Conservation (phyloP, 1,284 basidiomycete genomes). For the Athelia psychrophila region DNA sequence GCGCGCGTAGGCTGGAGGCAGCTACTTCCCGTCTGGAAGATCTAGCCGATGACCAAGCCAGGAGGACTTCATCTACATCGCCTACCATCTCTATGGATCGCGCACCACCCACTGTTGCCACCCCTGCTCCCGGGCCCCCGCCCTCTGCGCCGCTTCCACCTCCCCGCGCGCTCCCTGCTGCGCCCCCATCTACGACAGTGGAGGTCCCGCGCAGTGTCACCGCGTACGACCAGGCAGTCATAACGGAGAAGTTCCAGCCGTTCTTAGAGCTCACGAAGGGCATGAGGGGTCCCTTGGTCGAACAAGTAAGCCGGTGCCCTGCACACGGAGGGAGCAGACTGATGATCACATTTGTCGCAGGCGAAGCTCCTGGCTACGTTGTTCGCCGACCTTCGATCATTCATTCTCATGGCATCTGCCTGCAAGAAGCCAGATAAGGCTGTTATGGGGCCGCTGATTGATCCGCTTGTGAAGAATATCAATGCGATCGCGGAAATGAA, state of each 20-base stretch:
- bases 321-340: not conserved
- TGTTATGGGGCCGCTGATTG: conserved; percentile 59
- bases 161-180: conserved; percentile 33
- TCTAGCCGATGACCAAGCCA: conserved; percentile 56
- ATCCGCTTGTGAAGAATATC: conserved; percentile 74
- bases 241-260: conserved; percentile 69
- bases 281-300: conserved; percentile 71
- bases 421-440: conserved; percentile 81
- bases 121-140: conserved; percentile 35
- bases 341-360: conserved; percentile 35
- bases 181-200: conserved; percentile 30
- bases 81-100: conserved; percentile 14
- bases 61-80: conserved; percentile 18
- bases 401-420: conserved; percentile 66
- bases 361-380: conserved; percentile 68
- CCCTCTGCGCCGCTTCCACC: conserved; percentile 37
- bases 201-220: conserved; percentile 60
- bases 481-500: conserved; percentile 77
- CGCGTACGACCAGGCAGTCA: conserved; percentile 75
- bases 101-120: conserved; percentile 16
- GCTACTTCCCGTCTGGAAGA: conserved; percentile 95
- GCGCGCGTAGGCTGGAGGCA: conserved; percentile 71
- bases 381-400: conserved; percentile 65
- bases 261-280: conserved; percentile 75
- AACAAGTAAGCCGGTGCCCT: conserved; percentile 62